Evolutionary conservation across 2,329 filamentous ascomycete species (phyloP).

Genomic region (Pseudocercospora pini-densiflorae): DNA sequence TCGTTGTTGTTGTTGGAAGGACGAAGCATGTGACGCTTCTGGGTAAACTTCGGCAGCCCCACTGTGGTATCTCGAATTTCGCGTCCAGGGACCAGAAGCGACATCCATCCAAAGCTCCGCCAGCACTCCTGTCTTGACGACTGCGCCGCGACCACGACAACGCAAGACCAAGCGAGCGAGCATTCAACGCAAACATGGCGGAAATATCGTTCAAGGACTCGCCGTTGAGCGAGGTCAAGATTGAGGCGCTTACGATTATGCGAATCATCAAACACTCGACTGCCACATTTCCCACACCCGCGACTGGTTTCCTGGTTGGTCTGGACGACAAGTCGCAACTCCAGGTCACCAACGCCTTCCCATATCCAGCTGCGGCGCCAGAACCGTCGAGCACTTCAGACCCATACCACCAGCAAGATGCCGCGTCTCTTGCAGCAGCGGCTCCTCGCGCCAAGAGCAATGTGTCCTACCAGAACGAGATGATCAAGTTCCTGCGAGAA

Average conservation of each 20-base stretch:
- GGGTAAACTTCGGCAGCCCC: neutral
- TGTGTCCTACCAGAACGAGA: slow-evolving; percentile 86
- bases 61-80: slow-evolving; percentile 3
- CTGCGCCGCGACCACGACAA: neutral
- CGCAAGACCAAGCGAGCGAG: too few relatives aligned
- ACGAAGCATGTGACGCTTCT: neutral
- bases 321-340: slow-evolving; percentile 84
- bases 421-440: slow-evolving; percentile 77
- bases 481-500: slow-evolving; percentile 95
- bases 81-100: neutral
- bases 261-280: slow-evolving; percentile 98
- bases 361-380: slow-evolving; percentile 74
- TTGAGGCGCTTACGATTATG: slow-evolving; percentile 96
- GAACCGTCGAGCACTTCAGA: slow-evolving; percentile 66
- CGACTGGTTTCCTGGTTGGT: slow-evolving; percentile 88
- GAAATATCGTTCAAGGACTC: slow-evolving; percentile 49
- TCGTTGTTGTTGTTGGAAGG: neutral
- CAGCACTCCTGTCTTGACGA: neutral
- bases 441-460: slow-evolving; percentile 93
- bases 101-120: neutral
- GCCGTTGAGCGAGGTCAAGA: slow-evolving; percentile 72
- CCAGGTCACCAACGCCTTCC: slow-evolving; percentile 93
- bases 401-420: slow-evolving; percentile 71
- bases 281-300: slow-evolving; percentile 82
- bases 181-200: slow-evolving; percentile 31